Evolutionary conservation across 2,329 filamentous ascomycete species (phyloP), one percentile per base, ranked within the genome.

Genomic region (Gremmenia infestans): DNA sequence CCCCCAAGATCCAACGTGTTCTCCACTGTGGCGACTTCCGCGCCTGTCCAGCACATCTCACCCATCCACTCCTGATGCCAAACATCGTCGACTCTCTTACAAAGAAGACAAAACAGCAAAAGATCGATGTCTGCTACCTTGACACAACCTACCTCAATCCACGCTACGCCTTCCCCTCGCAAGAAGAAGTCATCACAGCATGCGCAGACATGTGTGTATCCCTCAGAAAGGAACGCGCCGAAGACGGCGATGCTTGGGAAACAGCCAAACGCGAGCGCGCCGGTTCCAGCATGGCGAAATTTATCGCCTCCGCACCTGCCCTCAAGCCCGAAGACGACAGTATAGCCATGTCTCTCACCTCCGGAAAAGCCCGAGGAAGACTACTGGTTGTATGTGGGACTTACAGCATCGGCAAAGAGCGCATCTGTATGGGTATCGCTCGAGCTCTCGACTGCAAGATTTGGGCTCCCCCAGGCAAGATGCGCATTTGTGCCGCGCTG

Each of bases 101-200:
- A 0, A 89, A 90, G 1, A 88, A 88, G 70, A 76, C 75, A 1
- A 85, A 78, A 56, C 88, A 94, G 67, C 94, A 97, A 68, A 90
- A 87, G 66, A 91, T 99, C 53, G 93, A 99, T 67, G 85, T 93
- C 28, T 97, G 94, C 74, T 99, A 99, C 70, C 83, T 99, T 8
- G 94, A 99, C 69, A 99, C 94, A 0, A 99, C 94, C 0, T 99
- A 99, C 69, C 80, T 99, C 11, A 96, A 94, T 61, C 94, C 94
- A 0, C 91, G 92, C 61, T 99, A 97, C 72, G 87, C 93, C 0
- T 99, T 99, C 65, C 94, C 94, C 0, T 86, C 83, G 3, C 94
- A 99, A 69, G 80, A 87, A 55, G 86, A 94, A 63, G 94, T 99
- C 53, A 91, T 97, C 59, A 78, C 82, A 60, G 88, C 93, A 8